Evolutionary conservation across 2,329 filamentous ascomycete species (phyloP).

Genomic region (Trichoderma aggressivum): DNA sequence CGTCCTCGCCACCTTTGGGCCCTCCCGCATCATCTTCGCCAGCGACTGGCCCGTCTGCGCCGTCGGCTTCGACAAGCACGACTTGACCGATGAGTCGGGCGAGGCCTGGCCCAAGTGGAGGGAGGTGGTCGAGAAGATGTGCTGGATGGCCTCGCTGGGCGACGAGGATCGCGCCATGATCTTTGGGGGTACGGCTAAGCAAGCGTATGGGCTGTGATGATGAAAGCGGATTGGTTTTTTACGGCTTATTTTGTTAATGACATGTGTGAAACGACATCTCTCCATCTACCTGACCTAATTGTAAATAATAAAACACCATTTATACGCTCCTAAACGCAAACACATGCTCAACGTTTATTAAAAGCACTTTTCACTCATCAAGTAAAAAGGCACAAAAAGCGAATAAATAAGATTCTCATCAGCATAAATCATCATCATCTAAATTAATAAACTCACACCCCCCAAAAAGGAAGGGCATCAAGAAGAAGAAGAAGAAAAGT

Average conservation of each 20-base stretch:
- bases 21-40: slow-evolving; percentile 77
- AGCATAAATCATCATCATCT: slow-evolving; percentile 14
- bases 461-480: neutral
- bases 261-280: neutral
- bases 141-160: slow-evolving; percentile 59
- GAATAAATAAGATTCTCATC: neutral
- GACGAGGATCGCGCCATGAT: slow-evolving; percentile 62
- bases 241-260: neutral
- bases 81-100: slow-evolving; percentile 27
- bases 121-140: slow-evolving; percentile 63
- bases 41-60: slow-evolving; percentile 95
- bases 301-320: neutral
- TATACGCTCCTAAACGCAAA: neutral
- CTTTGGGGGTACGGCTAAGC: slow-evolving; percentile 68
- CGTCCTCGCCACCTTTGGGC: slow-evolving; percentile 68
- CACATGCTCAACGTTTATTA: neutral
- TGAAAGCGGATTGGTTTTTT: neutral
- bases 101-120: slow-evolving; percentile 75
- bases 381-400: neutral
- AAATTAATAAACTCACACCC: neutral
- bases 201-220: slow-evolving; percentile 61
- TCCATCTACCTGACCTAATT: neutral
- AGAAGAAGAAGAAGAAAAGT: neutral
- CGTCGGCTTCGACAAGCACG: slow-evolving; percentile 36
- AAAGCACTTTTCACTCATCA: neutral